Evolutionary conservation across 2,329 filamentous ascomycete genomes (phyloP), one percentile per base, ranked within the genome.

Genomic region (Fusarium pseudograminearum): DNA sequence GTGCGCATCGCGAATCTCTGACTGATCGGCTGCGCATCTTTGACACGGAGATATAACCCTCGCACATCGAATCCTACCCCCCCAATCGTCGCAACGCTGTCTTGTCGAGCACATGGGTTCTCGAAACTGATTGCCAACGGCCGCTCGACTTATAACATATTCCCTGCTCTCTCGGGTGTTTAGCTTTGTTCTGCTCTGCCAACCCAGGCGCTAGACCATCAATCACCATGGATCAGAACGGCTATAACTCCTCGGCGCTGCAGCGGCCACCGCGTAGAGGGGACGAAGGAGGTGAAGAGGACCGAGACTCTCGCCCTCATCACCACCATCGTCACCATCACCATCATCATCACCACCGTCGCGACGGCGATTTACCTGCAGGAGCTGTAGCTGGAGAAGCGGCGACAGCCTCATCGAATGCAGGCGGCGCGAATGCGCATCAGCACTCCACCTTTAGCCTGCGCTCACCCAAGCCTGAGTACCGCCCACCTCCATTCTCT

Each of bases 201-300:
- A 60, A 44, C 58, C 42, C 48, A 36, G 61, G 68, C 67, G 59
- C 68, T 72, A 70, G 51, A 55, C 46, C 42, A 60, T 56, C 75
- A 74, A 60, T 55, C 74, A 75, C 58, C 64, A 85, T 85, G 82
- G 83, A 85, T 60, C 80, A 73, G 61, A 74, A 79, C 70, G 81
- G 80, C 73, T 86, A 85, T 70, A 82, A 79, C 69, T 84, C 84
- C 66, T 85, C 83, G 50, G 82, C 85, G 74, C 78, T 86, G 77
- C 83, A 83, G 73, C 82, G 79, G 67, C 82, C 81, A 67, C 67
- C 65, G 36, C 71, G 62, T 48, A 67, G 78, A 76, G 79, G 78
- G 74, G 78, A 81, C 56, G 81, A 81, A 59, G 81, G 81, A 59
- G 80, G 76, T 66, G 78, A 80, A 61, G 74, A 79, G 47, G 76